Base-by-base conservation (phyloP, 192 early-diverging fungal genomes). In the Mortierella hygrophila region DNA sequence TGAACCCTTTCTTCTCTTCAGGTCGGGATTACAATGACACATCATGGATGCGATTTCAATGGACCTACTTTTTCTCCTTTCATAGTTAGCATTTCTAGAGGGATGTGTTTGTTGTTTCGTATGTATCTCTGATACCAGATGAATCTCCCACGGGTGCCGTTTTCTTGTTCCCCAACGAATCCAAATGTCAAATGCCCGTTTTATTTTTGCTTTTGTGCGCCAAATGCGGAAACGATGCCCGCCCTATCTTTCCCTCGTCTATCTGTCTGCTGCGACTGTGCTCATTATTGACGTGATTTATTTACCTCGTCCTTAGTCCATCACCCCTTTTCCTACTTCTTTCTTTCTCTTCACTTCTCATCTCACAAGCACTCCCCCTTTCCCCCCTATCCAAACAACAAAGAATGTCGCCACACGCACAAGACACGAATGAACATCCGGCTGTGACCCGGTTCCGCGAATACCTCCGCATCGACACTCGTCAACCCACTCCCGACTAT, bases 401-500 rank as follows among this genome's bases (percentile, higher is more conserved):
- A 55, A 55, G 52, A 57, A 65, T 65, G 60, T 65, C 60, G 10
- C 60, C 60, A 32, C 60, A 65, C 29, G 13, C n/a, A 65, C 60
- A 65, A 35, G 72, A 77, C 40, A 41, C 79, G 0, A 68, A 74
- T 20, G 92, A 93, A 86, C 88, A 91, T 78, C 89, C 91, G 8
- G 89, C 91, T 68, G 92, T 94, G n/a, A 82, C 89, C 40, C 89
- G 93, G 42, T 97, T 97, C 86, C 92, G 94, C 79, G 93, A 95
- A 77, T 97, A 96, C 83, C 91, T 97, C 81, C 93, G 93, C 60
- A 95, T 97, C 89, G 95, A 96, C 79, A 97, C 97, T 0, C 92
- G 96, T 46, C 97, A 97, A 78, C 97, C 97, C 11, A 91, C 88
- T 18, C 97, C 97, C 46, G 97, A 96, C 90, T 97, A 97, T 78